phyloP scores from a whole-genome alignment of 176 grass and related monocot genomes.

The Areca catechu region DNA sequence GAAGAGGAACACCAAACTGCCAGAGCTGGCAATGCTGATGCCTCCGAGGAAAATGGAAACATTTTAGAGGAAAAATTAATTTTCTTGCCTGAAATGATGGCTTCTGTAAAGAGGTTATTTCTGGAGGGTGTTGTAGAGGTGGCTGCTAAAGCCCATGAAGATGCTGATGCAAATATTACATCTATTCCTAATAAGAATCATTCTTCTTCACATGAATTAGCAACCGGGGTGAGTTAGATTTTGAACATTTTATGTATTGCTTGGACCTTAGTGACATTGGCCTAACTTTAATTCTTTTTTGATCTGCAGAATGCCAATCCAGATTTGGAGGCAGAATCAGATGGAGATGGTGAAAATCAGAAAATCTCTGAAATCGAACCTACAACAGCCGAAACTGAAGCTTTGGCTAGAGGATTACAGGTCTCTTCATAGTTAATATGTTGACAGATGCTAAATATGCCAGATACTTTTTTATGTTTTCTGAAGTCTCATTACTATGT shows the following conservation, averaged over 20 bases:
- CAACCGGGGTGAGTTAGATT: slow-evolving; percentile 37
- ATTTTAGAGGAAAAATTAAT: slow-evolving; percentile 32
- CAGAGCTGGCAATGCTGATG: slow-evolving; percentile 18
- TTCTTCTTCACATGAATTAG: slow-evolving; percentile 34
- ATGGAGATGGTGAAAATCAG: slow-evolving; percentile 33
- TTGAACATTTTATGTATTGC: slow-evolving; percentile 6
- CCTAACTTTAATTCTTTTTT: neutral
- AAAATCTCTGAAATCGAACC: slow-evolving; percentile 63
- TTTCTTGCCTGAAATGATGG: slow-evolving; percentile 58
- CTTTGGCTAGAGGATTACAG: slow-evolving; percentile 75
- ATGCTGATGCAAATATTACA: slow-evolving; percentile 20
- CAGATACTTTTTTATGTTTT: no score
- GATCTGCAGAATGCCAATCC: slow-evolving; percentile 20
- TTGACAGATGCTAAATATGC: no score
- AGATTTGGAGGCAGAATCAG: slow-evolving; percentile 26
- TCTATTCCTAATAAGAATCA: slow-evolving; percentile 25
- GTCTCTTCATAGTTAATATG: slow-evolving; percentile 20
- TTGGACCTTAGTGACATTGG: no score
- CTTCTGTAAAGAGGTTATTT: slow-evolving; percentile 53
- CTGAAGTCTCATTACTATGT: neutral
- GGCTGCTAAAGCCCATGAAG: slow-evolving; percentile 15
- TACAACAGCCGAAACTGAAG: slow-evolving; percentile 76
- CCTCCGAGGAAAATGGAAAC: slow-evolving; percentile 28
- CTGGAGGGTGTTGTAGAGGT: slow-evolving; percentile 47
- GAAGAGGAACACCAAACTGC: slow-evolving; percentile 18